Base-by-base conservation (phyloP, 768 basidiomycete genomes). In the Calocera cornea region DNA sequence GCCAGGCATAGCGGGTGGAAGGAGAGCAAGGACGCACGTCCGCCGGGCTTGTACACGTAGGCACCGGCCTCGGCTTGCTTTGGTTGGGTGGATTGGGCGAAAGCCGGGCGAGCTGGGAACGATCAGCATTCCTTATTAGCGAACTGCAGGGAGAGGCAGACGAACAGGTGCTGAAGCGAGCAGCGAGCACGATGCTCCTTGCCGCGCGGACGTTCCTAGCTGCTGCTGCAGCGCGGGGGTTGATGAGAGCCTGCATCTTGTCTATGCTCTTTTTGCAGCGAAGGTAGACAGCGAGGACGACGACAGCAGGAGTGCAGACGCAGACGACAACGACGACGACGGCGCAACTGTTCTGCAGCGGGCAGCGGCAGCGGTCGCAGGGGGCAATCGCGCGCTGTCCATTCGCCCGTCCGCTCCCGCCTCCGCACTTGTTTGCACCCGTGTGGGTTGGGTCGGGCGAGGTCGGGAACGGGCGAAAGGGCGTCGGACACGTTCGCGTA, bases 401-500 rank as follows among this genome's bases (percentile, higher is more conserved):
- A 16, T 60, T 12, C 14, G 11, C 54, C 5, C 5, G 19, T 2
- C 14, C 5, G 31, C 54, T 7, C 31, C 24, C 54, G 27, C 27
- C 54, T 16, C 54, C 54, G 54, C 31, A 16, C 7, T 33, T 11
- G 54, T 60, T 24, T 60, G 54, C 54, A 11, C 31, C 54, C 54
- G 54, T 16, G 44, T 47, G 8, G 40, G 11, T 41, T 19, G 19
- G 8, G 44, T 60, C 54, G 54, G 54, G 54, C 27, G 27, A 60
- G 27, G 2, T 31, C 54, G 54, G 54, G 31, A 60, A 33, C 2
- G 11, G 5, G 5, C 31, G 44, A 17, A 8, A 29, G 24, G 31
- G 27, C 54, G 54, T 60, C 54, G 31, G 54, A 22, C 54, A 60
- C 54, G 54, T 60, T 60, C 54, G 54, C 54, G 54, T 60, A 5